Percentiles rank a stretch among this genome's conserved stretches.
These are phyloP conservation scores for Sporothrix pallida DNA, from an alignment of 2,329 filamentous ascomycete species.

Conservation along the genomic window DNA sequence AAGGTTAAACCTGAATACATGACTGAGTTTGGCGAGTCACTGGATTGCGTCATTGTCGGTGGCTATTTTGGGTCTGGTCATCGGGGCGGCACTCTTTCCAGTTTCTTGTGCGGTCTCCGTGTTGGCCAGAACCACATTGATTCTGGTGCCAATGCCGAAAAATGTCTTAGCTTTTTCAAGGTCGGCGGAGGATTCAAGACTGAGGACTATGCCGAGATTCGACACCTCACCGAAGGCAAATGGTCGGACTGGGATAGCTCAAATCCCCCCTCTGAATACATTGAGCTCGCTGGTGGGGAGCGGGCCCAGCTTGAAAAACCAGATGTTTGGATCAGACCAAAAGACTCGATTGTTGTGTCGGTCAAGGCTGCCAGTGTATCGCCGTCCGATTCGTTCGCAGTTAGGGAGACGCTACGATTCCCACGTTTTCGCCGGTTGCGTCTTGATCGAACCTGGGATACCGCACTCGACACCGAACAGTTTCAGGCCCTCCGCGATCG, in stretches of 20 bases:
- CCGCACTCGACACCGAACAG: slow-evolving; percentile 76
- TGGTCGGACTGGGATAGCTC: slow-evolving; percentile 85
- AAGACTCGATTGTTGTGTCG: slow-evolving; percentile 83
- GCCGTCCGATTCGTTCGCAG: slow-evolving; percentile 77
- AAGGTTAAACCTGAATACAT: slow-evolving; percentile 99
- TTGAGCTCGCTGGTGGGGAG: slow-evolving; percentile 81
- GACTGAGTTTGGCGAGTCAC: slow-evolving; percentile 90
- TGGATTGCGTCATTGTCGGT: slow-evolving; percentile 88
- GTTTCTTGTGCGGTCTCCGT: slow-evolving; percentile 87
- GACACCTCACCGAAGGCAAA: slow-evolving; percentile 85
- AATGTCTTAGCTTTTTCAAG: slow-evolving; percentile 94
- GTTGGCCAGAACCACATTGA: slow-evolving; percentile 71
- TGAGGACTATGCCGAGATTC: slow-evolving; percentile 82
- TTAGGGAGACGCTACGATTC: slow-evolving; percentile 81
- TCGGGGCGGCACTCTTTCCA: slow-evolving; percentile 81
- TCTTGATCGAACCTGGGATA: slow-evolving; percentile 83
- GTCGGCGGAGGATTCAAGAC: slow-evolving; percentile 92
- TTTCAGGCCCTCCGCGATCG: slow-evolving; percentile 74
- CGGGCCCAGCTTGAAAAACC: slow-evolving; percentile 74
- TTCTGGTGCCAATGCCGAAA: slow-evolving; percentile 67
- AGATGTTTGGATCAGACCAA: slow-evolving; percentile 91
- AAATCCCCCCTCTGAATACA: slow-evolving; percentile 75
- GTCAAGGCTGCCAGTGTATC: slow-evolving; percentile 86
- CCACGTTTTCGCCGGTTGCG: slow-evolving; percentile 84
- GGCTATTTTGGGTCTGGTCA: slow-evolving; percentile 90